phyloP scores from a whole-genome alignment of 345 rosid genomes.

The Murraya paniculata region DNA sequence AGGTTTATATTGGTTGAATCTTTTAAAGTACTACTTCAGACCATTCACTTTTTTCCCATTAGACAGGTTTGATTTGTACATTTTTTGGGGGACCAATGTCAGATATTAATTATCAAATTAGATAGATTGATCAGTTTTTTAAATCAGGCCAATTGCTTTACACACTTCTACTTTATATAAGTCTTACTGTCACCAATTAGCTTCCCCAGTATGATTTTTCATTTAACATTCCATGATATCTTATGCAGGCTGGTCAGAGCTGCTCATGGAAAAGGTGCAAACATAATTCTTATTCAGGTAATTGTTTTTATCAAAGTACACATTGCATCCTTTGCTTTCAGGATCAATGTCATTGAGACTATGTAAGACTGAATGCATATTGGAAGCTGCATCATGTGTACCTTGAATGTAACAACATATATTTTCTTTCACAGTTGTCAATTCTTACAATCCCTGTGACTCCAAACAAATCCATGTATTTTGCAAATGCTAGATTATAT shows the following conservation, averaged over 20 bases:
- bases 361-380: background rate
- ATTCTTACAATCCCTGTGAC: background rate
- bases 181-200: background rate
- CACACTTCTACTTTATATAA: background rate
- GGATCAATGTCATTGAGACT: background rate
- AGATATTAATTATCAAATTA: background rate
- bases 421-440: background rate
- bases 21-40: background rate
- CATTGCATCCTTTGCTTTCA: background rate
- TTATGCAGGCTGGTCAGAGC: conserved; percentile 62
- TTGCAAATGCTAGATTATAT: background rate
- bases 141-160: background rate
- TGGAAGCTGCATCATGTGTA: background rate
- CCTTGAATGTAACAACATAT: background rate
- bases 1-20: background rate
- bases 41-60: background rate
- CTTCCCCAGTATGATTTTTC: background rate
- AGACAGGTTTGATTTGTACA: background rate
- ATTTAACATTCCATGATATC: background rate
- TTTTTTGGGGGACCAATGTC: background rate
- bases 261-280: conserved; percentile 72
- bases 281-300: conserved; percentile 91
- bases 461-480: background rate
- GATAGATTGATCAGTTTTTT: background rate
- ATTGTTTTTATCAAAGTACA: conserved; percentile 1